phyloP scores from a whole-genome alignment of 495 filamentous ascomycete species.

The Pyrenopolyporus hunteri region DNA sequence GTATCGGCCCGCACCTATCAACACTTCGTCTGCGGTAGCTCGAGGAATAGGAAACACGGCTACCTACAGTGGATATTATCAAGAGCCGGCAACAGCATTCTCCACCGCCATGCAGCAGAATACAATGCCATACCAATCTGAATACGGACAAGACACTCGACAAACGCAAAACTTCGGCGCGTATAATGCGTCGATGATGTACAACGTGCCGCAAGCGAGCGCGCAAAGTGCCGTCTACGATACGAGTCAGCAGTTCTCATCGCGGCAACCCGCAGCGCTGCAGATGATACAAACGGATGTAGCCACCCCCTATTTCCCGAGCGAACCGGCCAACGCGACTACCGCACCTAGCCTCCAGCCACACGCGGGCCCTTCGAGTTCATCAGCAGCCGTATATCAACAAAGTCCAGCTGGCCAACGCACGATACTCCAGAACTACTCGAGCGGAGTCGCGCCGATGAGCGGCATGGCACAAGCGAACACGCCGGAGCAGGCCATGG shows the following conservation, averaged over 20 bases:
- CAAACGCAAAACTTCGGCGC: conserved; percentile 53
- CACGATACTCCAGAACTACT: conserved; percentile 53
- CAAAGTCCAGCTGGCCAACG: conserved; percentile 47
- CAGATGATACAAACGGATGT: conserved; percentile 74
- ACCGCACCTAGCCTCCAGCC: conserved; percentile 55
- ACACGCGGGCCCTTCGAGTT: conserved; percentile 47
- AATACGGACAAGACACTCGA: conserved; percentile 60
- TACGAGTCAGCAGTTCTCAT: conserved; percentile 75
- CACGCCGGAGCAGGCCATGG: conserved; percentile 40
- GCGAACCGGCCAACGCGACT: conserved; percentile 69
- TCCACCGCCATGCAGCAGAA: conserved; percentile 55
- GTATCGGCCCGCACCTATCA: conserved; percentile 54
- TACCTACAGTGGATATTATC: conserved; percentile 63
- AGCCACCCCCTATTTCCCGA: conserved; percentile 77
- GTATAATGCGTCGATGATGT: conserved; percentile 71
- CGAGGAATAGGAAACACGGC: conserved; percentile 53
- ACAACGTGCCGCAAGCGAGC: conserved; percentile 74
- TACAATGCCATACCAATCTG: conserved; percentile 59
- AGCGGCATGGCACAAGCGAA: conserved; percentile 50
- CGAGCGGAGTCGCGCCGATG: conserved; percentile 49
- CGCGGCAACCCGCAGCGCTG: conserved; percentile 80
- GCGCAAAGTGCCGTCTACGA: conserved; percentile 75
- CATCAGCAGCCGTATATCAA: conserved; percentile 56
- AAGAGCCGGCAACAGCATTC: conserved; percentile 58
- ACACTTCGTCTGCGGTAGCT: conserved; percentile 49